These are phyloP conservation scores for Daldinia sp. DNA, from an alignment of 2,329 filamentous ascomycete genomes.

Conservation along the genomic window DNA sequence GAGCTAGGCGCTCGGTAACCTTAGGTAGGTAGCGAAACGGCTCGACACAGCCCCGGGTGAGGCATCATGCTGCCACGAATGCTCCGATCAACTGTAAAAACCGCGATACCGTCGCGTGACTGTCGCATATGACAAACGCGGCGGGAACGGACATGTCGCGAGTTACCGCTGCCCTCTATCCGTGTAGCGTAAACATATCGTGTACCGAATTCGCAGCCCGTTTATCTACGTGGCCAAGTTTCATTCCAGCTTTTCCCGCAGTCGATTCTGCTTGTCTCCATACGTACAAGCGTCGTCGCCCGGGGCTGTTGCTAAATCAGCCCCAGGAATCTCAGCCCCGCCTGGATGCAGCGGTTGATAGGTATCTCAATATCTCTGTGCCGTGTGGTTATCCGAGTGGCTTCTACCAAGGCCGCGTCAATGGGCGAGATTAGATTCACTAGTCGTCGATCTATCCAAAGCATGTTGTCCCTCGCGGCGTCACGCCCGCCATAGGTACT, in stretches of 20 bases:
- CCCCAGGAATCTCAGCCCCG: slow-evolving; percentile 1
- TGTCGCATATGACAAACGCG: not conserved
- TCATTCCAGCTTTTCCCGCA: slow-evolving; percentile 12
- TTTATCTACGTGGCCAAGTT: not conserved
- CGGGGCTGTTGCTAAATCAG: not conserved
- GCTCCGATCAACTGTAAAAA: not conserved
- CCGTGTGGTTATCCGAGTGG: not conserved
- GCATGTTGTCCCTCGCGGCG: too few species aligned
- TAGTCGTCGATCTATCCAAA: too few species aligned
- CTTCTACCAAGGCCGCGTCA: not conserved
- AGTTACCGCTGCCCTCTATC: slow-evolving; percentile 2
- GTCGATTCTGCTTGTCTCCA: not conserved
- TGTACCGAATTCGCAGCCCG: slow-evolving; percentile 13
- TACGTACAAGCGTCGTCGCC: slow-evolving; percentile 7
- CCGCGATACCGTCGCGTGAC: slow-evolving; percentile 8
- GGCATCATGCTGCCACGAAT: not conserved
- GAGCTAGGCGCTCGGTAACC: not conserved
- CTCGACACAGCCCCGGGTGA: not conserved
- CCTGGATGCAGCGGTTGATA: not conserved
- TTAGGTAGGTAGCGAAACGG: not conserved
- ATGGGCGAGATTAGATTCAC: too few species aligned
- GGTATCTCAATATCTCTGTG: not conserved
- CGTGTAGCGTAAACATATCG: slow-evolving; percentile 24
- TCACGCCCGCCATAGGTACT: too few species aligned
- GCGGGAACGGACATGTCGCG: slow-evolving; percentile 5